Percentiles rank a stretch among this genome's conserved stretches.
Conservation (phyloP, 495 filamentous ascomycete species). For the Penicillium longicatenatum region DNA sequence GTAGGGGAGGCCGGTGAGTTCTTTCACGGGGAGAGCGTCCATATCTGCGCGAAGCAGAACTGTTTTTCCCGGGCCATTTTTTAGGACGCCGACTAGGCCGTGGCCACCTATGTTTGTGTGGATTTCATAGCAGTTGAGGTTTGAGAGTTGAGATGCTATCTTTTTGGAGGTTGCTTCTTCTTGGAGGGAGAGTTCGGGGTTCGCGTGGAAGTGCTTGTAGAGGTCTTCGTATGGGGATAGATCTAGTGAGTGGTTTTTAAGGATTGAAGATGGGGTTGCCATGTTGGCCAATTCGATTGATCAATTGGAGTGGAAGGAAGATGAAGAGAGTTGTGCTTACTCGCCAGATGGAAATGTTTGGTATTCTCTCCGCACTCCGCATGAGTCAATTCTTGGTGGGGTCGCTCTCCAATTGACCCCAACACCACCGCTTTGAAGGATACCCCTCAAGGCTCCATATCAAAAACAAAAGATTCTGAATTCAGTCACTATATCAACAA, state of each 20-base stretch:
- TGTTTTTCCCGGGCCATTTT: conserved; percentile 50
- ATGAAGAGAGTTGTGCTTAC: no score
- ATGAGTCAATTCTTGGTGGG: neutral
- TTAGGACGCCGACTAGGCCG: conserved; percentile 47
- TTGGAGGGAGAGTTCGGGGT: conserved; percentile 59
- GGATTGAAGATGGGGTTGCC: conserved; percentile 29
- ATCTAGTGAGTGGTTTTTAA: conserved; percentile 23
- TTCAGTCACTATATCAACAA: no score
- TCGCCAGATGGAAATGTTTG: no score
- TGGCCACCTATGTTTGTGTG: conserved; percentile 51
- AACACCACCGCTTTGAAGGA: neutral
- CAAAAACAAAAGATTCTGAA: no score
- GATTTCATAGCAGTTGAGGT: conserved; percentile 37
- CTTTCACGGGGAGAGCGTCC: conserved; percentile 54
- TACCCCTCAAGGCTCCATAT: no score
- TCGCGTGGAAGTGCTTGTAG: conserved; percentile 57
- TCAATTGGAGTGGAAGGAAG: neutral
- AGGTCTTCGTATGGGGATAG: conserved; percentile 50
- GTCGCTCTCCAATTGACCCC: neutral
- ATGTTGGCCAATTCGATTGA: conserved; percentile 15
- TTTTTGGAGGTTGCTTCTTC: conserved; percentile 50
- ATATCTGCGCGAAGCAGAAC: conserved; percentile 57
- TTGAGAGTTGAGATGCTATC: conserved; percentile 37
- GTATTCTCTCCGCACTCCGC: neutral
- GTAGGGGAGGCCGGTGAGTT: conserved; percentile 52